Evolutionary conservation across 768 basidiomycete genomes (phyloP).

Genomic region (Tephrocybe sp.): DNA sequence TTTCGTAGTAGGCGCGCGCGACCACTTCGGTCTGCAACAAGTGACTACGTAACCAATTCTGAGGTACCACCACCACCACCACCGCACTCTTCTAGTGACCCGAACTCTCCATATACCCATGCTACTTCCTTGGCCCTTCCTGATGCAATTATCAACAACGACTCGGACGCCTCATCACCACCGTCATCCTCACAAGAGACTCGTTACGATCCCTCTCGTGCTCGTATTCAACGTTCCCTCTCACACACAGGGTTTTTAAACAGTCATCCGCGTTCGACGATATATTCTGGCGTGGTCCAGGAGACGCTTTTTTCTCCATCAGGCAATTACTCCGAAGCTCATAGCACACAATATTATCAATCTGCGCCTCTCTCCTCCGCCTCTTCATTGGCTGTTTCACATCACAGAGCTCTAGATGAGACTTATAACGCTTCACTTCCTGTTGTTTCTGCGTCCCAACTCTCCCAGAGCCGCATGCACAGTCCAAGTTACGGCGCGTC

Average conservation of each 20-base stretch:
- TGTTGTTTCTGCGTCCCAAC: background rate
- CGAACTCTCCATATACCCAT: background rate
- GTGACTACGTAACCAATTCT: background rate
- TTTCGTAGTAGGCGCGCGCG: background rate
- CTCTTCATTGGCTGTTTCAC: background rate
- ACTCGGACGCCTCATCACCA: background rate
- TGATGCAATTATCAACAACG: background rate
- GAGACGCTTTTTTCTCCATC: background rate
- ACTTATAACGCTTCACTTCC: too few species aligned
- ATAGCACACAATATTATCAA: background rate
- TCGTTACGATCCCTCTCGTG: background rate
- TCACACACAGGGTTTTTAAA: background rate
- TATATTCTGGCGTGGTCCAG: too few species aligned
- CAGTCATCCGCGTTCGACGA: background rate
- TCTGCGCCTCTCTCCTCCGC: background rate
- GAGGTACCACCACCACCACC: too few species aligned
- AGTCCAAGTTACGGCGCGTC: background rate
- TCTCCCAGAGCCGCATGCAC: background rate
- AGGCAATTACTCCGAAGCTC: background rate
- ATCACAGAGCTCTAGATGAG: too few species aligned
- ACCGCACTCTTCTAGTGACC: background rate
- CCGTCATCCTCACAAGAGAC: background rate
- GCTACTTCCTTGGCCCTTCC: background rate
- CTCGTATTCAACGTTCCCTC: background rate
- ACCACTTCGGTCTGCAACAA: background rate